Evolutionary conservation across 73 alveolate species (phyloP).

Genomic region (Urostyla sp.): DNA sequence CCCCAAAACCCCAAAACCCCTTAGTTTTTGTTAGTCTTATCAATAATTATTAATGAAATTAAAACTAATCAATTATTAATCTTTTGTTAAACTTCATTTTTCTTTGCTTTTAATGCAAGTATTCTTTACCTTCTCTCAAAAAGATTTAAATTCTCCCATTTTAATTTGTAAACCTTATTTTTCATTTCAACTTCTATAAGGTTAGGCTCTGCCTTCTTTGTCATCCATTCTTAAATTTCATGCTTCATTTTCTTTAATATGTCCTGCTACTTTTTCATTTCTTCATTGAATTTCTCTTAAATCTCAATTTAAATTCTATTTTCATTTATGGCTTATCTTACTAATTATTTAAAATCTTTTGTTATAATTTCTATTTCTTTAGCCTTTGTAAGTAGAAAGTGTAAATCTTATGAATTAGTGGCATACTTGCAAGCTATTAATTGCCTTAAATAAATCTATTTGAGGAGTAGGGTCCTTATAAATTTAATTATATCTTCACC

Average conservation of each 20-base stretch:
- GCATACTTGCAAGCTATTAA: constrained; percentile 40
- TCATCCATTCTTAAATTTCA: constrained; percentile 37
- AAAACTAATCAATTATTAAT: too few species aligned
- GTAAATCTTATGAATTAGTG: constrained; percentile 39
- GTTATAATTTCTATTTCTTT: not conserved
- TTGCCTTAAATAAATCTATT: constrained; percentile 24
- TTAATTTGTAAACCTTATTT: constrained; percentile 43
- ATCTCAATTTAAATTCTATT: constrained; percentile 5
- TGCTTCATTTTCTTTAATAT: not conserved
- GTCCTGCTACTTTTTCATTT: constrained; percentile 1
- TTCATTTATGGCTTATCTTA: not conserved
- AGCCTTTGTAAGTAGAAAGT: constrained; percentile 46
- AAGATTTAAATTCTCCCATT: constrained; percentile 48
- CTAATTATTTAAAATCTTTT: not conserved
- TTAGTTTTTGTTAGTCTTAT: too few species aligned
- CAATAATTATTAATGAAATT: too few species aligned
- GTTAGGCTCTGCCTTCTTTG: constrained; percentile 51
- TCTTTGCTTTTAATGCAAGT: not conserved
- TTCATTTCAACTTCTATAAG: constrained; percentile 47
- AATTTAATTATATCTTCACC: not conserved
- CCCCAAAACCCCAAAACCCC: too few species aligned
- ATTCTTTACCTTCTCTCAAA: constrained; percentile 30
- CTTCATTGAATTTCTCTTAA: not conserved
- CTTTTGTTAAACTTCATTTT: not conserved
- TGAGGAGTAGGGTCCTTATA: not conserved